These are phyloP conservation scores for Ceratobasidium papillatum DNA, from an alignment of 1,284 basidiomycete genomes.

Conservation along the genomic window DNA sequence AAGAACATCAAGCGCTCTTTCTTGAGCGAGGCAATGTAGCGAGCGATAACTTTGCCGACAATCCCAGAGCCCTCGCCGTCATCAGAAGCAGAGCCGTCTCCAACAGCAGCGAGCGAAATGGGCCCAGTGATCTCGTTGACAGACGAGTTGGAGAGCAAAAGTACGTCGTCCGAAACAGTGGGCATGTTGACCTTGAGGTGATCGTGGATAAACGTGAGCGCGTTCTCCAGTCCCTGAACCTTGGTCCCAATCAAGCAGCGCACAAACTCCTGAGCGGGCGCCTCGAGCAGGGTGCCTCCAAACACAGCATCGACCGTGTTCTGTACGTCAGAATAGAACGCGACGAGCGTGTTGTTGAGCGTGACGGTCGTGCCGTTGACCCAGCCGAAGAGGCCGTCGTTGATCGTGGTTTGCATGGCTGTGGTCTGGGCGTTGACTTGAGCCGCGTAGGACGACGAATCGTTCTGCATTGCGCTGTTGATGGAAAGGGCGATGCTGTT, in stretches of 20 bases:
- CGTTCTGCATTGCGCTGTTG: slow-evolving; percentile 81
- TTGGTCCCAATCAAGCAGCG: slow-evolving; percentile 91
- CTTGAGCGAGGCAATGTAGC: slow-evolving; percentile 76
- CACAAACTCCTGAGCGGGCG: slow-evolving; percentile 86
- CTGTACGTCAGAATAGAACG: slow-evolving; percentile 79
- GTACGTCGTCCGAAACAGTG: slow-evolving; percentile 72
- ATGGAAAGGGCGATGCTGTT: slow-evolving; percentile 76
- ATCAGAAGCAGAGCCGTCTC: slow-evolving; percentile 57
- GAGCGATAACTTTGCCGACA: slow-evolving; percentile 73
- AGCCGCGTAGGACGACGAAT: slow-evolving; percentile 78
- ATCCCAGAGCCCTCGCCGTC: slow-evolving; percentile 65
- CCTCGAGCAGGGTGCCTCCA: slow-evolving; percentile 81
- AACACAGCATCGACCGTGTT: slow-evolving; percentile 75
- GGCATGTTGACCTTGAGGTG: slow-evolving; percentile 85
- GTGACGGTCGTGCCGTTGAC: slow-evolving; percentile 89
- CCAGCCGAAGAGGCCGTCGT: slow-evolving; percentile 91
- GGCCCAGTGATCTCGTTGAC: slow-evolving; percentile 81
- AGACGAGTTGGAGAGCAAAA: slow-evolving; percentile 74
- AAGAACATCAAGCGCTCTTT: slow-evolving; percentile 85
- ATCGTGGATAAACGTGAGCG: slow-evolving; percentile 90
- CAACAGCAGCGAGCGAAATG: slow-evolving; percentile 81
- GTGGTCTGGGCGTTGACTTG: slow-evolving; percentile 78
- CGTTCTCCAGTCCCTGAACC: slow-evolving; percentile 84
- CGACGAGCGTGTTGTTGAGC: slow-evolving; percentile 81
- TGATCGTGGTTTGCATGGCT: slow-evolving; percentile 75